phyloP scores from a whole-genome alignment of 768 basidiomycete species.

The Auricularia sp. region DNA sequence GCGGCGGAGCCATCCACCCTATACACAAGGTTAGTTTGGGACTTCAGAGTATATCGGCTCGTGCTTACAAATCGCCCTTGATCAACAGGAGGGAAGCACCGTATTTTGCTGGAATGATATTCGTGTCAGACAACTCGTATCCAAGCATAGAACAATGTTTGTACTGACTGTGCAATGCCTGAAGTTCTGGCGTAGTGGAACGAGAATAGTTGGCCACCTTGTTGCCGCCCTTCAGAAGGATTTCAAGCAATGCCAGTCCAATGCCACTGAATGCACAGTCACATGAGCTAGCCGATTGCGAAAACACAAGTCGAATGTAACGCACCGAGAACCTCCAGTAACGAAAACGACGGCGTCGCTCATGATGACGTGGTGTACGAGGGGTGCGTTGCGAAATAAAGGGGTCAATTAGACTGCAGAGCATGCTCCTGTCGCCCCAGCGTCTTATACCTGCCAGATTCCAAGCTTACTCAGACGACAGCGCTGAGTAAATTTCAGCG shows the following conservation, averaged over 20 bases:
- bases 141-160: constrained; percentile 2
- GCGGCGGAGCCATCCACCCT: constrained; percentile 52
- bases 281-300: constrained; percentile 2
- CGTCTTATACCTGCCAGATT: too few species aligned
- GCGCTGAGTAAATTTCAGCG: too few species aligned
- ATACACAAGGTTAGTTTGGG: not conserved
- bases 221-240: constrained; percentile 48
- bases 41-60: constrained; percentile 3
- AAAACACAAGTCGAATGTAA: not conserved
- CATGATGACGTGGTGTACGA: not conserved
- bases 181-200: constrained; percentile 52
- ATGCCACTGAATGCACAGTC: constrained; percentile 37
- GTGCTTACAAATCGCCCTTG: constrained; percentile 65
- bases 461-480: too few species aligned
- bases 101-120: not conserved
- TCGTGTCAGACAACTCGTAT: not conserved
- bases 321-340: not conserved
- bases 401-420: not conserved
- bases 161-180: constrained; percentile 33
- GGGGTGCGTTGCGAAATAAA: not conserved
- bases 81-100: constrained; percentile 36
- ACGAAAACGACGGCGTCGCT: not conserved
- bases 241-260: constrained; percentile 63
- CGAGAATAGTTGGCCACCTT: constrained; percentile 74
- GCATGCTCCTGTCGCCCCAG: not conserved